Evolutionary conservation across 768 basidiomycete species (phyloP).

Genomic region (Xerocomus spinulosus): DNA sequence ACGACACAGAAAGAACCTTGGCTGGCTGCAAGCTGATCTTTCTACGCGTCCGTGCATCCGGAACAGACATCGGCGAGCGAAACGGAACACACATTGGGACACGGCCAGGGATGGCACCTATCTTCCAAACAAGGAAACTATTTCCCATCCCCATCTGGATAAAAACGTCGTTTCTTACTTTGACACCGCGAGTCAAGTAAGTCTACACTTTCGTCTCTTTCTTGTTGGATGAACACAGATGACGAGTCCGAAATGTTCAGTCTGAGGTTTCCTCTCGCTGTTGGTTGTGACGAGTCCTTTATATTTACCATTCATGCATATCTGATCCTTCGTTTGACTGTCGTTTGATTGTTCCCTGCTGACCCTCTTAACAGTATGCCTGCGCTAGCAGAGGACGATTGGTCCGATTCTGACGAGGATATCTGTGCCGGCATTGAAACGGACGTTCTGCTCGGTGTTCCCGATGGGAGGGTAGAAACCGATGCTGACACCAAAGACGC

Average conservation of each 20-base stretch:
- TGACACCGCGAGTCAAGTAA: constrained; percentile 18
- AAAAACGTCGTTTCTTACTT: too few species aligned
- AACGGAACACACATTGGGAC: background rate
- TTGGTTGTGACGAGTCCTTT: constrained; percentile 58
- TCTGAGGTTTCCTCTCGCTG: constrained; percentile 57
- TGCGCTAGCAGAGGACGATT: constrained; percentile 49
- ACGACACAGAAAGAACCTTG: constrained; percentile 52
- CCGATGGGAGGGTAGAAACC: constrained; percentile 65
- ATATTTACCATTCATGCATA: constrained; percentile 90
- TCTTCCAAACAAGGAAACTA: constrained; percentile 14
- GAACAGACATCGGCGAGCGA: constrained; percentile 46
- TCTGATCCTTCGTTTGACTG: constrained; percentile 48
- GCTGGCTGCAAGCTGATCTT: constrained; percentile 60
- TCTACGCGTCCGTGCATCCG: constrained; percentile 62
- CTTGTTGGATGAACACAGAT: constrained; percentile 51
- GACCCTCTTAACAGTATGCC: constrained; percentile 35
- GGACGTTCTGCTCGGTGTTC: constrained; percentile 71
- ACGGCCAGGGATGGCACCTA: background rate
- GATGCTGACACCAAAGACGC: constrained; percentile 63
- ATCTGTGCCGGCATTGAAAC: constrained; percentile 55
- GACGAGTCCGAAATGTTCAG: constrained; percentile 75
- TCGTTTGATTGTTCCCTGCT: constrained; percentile 3
- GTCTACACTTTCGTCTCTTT: constrained; percentile 7
- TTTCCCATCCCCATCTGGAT: constrained; percentile 16
- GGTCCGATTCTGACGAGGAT: constrained; percentile 81